These are phyloP conservation scores for Chamaecyparis obtusa DNA, from an alignment of 75 land plant species.

Conservation along the genomic window DNA sequence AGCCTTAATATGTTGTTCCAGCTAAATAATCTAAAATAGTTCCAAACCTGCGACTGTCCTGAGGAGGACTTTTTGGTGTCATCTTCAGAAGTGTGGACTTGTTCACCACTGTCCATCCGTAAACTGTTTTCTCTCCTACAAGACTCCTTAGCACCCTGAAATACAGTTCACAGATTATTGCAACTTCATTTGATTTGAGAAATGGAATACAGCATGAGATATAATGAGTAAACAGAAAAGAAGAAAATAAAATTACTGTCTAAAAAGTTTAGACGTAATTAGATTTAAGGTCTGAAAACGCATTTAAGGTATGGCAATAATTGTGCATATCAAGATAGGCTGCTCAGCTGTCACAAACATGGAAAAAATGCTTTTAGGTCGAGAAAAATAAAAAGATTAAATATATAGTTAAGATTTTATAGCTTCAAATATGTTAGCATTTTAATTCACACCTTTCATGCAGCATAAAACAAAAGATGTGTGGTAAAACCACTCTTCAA, in stretches of 20 bases:
- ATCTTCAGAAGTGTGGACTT: neutral
- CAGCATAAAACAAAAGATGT: too few relatives aligned
- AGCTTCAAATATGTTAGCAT: too few relatives aligned
- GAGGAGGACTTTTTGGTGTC: neutral
- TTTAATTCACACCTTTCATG: too few relatives aligned
- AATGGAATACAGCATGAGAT: neutral
- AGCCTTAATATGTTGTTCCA: neutral
- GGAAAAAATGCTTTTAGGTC: neutral
- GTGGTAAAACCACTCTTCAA: too few relatives aligned
- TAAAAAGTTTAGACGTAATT: neutral
- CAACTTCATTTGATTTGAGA: neutral
- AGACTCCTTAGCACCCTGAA: constrained; percentile 48
- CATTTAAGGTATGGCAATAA: neutral
- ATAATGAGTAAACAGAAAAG: neutral
- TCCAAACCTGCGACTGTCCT: neutral
- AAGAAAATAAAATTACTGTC: too few relatives aligned
- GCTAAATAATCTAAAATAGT: neutral
- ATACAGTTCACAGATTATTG: constrained; percentile 4
- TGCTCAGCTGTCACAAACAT: neutral
- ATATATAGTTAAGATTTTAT: too few relatives aligned
- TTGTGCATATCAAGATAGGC: neutral
- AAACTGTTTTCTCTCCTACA: constrained; percentile 51
- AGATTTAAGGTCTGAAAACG: neutral
- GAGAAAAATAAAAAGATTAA: neutral
- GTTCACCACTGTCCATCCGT: constrained; percentile 24